Conservation (phyloP, 257 asterid genomes). For the Solanum ossicruentum region DNA sequence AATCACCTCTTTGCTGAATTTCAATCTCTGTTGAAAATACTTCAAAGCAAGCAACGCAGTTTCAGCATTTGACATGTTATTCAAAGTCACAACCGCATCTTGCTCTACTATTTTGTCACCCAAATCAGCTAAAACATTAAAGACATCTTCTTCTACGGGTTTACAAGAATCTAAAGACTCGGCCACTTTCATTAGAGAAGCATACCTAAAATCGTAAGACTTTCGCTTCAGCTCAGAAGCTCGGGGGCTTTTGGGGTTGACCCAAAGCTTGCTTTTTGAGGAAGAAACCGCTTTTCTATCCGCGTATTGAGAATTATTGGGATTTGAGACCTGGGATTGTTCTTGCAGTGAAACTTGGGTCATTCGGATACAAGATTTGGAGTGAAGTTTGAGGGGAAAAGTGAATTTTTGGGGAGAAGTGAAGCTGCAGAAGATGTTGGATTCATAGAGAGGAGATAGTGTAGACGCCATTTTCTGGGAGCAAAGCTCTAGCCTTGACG, state of each 20-base stretch:
- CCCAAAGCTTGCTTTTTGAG: conserved; percentile 45
- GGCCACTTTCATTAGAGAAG: conserved; percentile 38
- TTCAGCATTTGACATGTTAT: conserved; percentile 58
- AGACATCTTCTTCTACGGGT: conserved; percentile 30
- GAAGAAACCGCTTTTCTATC: conserved; percentile 6
- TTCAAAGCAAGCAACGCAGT: conserved; percentile 37
- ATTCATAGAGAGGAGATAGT: conserved; percentile 23
- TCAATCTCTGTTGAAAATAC: conserved; percentile 34
- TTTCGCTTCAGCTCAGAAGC: conserved; percentile 41
- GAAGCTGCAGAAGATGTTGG: conserved; percentile 32
- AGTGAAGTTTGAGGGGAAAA: conserved; percentile 19
- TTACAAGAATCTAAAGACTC: conserved; percentile 44
- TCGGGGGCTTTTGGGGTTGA: conserved; percentile 66
- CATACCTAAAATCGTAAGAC: conserved; percentile 51
- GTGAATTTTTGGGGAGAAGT: conserved; percentile 8
- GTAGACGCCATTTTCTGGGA: conserved; percentile 33
- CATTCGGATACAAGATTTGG: conserved; percentile 7
- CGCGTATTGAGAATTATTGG: conserved; percentile 14
- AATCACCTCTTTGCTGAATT: conserved; percentile 27
- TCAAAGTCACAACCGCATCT: conserved; percentile 57
- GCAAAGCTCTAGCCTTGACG: background rate
- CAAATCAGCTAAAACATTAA: conserved; percentile 16
- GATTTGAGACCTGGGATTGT: conserved; percentile 1
- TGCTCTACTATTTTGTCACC: conserved; percentile 35
- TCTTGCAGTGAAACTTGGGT: conserved; percentile 29